Conservation (phyloP, 306 rosid genomes). For the Macrotyloma uniflorum region DNA sequence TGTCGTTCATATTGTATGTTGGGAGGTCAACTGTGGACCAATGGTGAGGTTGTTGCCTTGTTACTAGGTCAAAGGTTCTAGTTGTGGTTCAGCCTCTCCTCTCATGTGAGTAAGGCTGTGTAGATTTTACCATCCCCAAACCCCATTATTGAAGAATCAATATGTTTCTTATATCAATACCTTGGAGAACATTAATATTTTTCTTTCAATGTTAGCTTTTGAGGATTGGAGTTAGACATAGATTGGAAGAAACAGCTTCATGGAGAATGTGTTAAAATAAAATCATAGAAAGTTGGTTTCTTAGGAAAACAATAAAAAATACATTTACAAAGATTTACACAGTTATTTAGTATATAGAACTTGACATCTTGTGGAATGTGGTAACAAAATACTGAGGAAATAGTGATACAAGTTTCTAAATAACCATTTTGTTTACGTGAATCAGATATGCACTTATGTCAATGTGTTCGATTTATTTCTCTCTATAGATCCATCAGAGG, state of each 20-base stretch:
- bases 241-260: neutral
- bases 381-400: constrained; percentile 22
- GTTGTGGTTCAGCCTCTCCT: neutral
- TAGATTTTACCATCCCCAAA: neutral
- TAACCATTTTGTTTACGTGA: neutral
- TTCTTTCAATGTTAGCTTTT: neutral
- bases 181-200: neutral
- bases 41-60: neutral
- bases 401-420: neutral
- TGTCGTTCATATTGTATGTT: neutral
- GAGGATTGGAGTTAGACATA: neutral
- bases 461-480: constrained; percentile 1
- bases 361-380: neutral
- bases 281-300: constrained; percentile 1
- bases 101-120: neutral
- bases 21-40: neutral
- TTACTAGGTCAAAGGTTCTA: neutral
- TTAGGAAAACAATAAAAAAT: neutral
- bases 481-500: neutral
- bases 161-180: constrained; percentile 19
- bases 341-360: neutral
- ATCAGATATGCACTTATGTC: neutral
- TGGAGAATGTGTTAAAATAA: constrained; percentile 15
- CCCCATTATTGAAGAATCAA: neutral
- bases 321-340: neutral